Base-by-base conservation (phyloP, 2,329 filamentous ascomycete species). In the Colletotrichum coccodes region DNA sequence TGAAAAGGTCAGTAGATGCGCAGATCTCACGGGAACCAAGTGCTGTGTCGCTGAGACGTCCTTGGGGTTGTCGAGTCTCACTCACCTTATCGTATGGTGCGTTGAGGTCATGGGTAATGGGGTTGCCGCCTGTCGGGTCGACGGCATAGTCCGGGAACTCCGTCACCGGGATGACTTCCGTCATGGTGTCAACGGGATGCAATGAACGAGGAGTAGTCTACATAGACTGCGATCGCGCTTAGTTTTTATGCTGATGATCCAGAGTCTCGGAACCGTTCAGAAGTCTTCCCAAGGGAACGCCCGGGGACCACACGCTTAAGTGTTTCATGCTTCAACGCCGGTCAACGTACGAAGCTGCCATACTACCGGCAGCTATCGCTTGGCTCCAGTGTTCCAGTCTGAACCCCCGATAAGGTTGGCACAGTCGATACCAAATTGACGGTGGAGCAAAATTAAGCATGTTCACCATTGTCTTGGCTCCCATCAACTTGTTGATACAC, bases 91-190 rank as follows among this genome's bases (percentile, higher is more conserved):
- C 80, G 50, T 84, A 84, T 0, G 78, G 78, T 1, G 81, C 79
- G 69, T 83, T 84, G 60, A 84, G 75, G 57, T 84, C 79, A 54
- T 81, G 78, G 0, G 81, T 83, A 49, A 83, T 74, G 12, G 82
- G 82, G 53, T 84, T 75, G n/a, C 81, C 82, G 30, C 82, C 82
- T 2, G 76, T 77, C 6, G 81, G 81, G 59, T 79, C 75, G 42
- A 74, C 73, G 64, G 66, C 73, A 63, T 83, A 84, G 59, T 83
- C 81, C 0, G 82, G 83, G 80, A 81, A 84, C 74, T 82, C 80
- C 1, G 74, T 72, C 63, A 64, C 73, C 70, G 49, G 64, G 26
- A 64, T 71, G 18, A 68, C 21, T 36, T 63, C 68, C 23, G 68
- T 53, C 68, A 70, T 70, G 40, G 26, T 70, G 46, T 38, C 23